Evolutionary conservation across 2,329 filamentous ascomycete species (phyloP).

Genomic region (Stachybotrys chartarum): DNA sequence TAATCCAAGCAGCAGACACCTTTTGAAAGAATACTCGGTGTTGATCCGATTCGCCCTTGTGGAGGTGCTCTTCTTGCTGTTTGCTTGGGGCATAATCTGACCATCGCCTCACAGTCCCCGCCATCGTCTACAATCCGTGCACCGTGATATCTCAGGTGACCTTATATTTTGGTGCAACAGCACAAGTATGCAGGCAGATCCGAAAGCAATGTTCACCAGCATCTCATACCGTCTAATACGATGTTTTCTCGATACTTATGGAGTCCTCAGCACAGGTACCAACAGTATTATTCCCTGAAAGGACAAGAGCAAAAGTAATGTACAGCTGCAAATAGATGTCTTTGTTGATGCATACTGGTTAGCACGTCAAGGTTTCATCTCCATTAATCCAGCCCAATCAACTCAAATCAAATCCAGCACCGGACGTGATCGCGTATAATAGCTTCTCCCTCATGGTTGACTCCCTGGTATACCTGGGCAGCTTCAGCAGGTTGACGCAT

Average conservation of each 20-base stretch:
- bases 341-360: too few species aligned
- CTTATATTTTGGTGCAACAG: too few species aligned
- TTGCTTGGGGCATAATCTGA: too few species aligned
- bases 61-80: too few species aligned
- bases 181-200: too few species aligned
- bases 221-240: slow-evolving; percentile 86
- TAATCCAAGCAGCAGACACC: too few species aligned
- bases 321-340: background rate
- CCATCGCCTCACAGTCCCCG: too few species aligned
- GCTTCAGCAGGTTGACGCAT: slow-evolving; percentile 89
- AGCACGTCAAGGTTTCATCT: background rate
- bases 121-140: too few species aligned
- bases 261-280: slow-evolving; percentile 36
- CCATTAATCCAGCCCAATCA: slow-evolving; percentile 18
- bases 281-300: slow-evolving; percentile 46
- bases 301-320: slow-evolving; percentile 29
- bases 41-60: too few species aligned
- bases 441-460: slow-evolving; percentile 67
- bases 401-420: slow-evolving; percentile 85
- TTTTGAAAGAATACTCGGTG: too few species aligned
- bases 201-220: slow-evolving; percentile 55
- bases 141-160: too few species aligned
- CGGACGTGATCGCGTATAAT: slow-evolving; percentile 81
- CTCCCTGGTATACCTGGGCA: slow-evolving; percentile 71
- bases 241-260: slow-evolving; percentile 62